These are phyloP conservation scores for Xylaria sp. DNA, from an alignment of 2,329 filamentous ascomycete species.

Conservation along the genomic window DNA sequence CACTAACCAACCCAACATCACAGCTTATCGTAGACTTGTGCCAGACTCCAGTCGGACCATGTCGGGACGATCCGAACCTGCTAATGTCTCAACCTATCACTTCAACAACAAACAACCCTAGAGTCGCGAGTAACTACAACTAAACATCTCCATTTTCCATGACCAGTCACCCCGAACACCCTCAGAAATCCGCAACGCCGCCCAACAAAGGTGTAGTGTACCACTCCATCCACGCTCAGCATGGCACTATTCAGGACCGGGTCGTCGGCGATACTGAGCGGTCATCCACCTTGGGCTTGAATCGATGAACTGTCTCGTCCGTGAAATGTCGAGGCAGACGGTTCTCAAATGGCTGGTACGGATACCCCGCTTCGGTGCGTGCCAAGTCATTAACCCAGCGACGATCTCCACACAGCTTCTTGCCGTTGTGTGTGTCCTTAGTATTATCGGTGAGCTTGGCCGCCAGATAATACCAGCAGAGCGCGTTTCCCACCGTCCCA, in stretches of 20 bases:
- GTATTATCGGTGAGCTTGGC: slow-evolving; percentile 51
- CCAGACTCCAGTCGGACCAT: neutral
- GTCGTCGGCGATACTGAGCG: neutral
- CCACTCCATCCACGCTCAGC: neutral
- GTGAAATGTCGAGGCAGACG: slow-evolving; percentile 49
- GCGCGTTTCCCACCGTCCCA: slow-evolving; percentile 70
- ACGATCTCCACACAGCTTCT: slow-evolving; percentile 37
- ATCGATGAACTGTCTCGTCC: slow-evolving; percentile 9
- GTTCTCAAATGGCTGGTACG: slow-evolving; percentile 54
- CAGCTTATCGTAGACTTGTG: no score
- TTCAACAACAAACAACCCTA: neutral
- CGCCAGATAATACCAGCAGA: slow-evolving; percentile 74
- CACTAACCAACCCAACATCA: no score
- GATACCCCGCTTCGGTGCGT: slow-evolving; percentile 52
- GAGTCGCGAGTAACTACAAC: neutral
- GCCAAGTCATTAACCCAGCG: slow-evolving; percentile 71
- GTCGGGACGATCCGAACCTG: neutral
- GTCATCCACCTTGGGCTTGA: neutral
- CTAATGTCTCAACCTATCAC: no score
- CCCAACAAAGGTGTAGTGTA: neutral
- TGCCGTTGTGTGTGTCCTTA: slow-evolving; percentile 50
- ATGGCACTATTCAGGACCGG: neutral
- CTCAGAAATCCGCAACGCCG: neutral
- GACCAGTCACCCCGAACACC: no score
- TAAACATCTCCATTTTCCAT: no score